Percentiles rank a stretch among this genome's conserved stretches.
Evolutionary conservation across 495 filamentous ascomycete genomes (phyloP).

Genomic region (Barbatosphaeria neglecta): DNA sequence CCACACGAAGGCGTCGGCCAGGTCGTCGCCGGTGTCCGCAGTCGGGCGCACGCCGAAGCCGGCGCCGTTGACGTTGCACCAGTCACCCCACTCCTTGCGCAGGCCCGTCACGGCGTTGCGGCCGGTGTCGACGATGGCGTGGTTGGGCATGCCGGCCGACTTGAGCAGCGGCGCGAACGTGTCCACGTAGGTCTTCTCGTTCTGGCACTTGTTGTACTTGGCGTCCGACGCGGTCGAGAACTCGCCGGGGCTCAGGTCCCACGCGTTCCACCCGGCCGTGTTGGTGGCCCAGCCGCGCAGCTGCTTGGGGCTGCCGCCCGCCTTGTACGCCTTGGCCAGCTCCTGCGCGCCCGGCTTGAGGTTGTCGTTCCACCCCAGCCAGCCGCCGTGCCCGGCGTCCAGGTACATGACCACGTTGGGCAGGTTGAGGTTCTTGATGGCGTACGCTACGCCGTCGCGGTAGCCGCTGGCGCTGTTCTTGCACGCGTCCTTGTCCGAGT

Average conservation of each 20-base stretch:
- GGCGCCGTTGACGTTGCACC: conserved; percentile 70
- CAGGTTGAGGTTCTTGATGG: conserved; percentile 57
- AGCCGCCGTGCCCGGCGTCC: conserved; percentile 71
- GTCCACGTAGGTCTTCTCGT: conserved; percentile 64
- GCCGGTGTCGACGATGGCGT: conserved; percentile 61
- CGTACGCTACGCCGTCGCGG: conserved; percentile 59
- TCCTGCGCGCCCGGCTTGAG: conserved; percentile 58
- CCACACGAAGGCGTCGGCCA: conserved; percentile 73
- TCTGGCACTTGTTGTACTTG: conserved; percentile 45
- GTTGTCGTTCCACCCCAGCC: conserved; percentile 77
- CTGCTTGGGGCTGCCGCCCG: conserved; percentile 49
- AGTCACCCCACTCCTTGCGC: conserved; percentile 64
- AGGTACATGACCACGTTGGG: conserved; percentile 76
- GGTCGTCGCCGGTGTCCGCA: conserved; percentile 45
- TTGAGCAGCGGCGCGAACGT: conserved; percentile 51
- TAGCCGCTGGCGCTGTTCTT: conserved; percentile 50
- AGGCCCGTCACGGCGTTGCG: conserved; percentile 60
- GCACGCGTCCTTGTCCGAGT: conserved; percentile 52
- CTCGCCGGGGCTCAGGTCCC: conserved; percentile 50
- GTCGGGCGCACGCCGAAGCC: conserved; percentile 65
- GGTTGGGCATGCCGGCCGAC: conserved; percentile 52
- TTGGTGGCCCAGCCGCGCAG: conserved; percentile 69
- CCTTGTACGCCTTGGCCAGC: conserved; percentile 54
- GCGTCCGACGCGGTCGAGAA: conserved; percentile 47
- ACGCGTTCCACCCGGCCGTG: conserved; percentile 68